Base-by-base conservation (phyloP, 2,329 filamentous ascomycete genomes). In the Chrysoporthe austroafricana region DNA sequence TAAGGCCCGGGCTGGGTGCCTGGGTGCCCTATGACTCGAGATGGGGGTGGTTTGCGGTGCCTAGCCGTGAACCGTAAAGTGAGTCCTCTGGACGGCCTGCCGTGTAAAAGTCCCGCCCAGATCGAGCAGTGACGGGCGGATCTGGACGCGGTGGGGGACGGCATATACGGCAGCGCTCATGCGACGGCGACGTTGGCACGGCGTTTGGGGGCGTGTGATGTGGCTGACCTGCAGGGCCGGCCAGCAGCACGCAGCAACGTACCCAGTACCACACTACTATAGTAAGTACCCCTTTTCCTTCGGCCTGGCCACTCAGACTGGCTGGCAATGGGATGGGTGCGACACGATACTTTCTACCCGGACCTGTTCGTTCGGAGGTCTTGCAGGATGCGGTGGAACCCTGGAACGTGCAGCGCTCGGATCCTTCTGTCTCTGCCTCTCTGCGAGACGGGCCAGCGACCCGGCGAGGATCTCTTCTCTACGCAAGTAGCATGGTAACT, bases 371-470 rank as follows among this genome's bases (percentile, higher is more conserved):
- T 57, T 36, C 36, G 46, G 32, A 39, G 21, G 57, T 44, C 48
- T 63, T 43, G 50, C 42, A 58, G 62, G 34, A 60, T 68, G 66
- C 66, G 54, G 50, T 66, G 66, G 56, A 59, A 66, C 66, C 54
- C 39, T 34, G 64, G 21, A 48, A 59, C 36, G 48, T 34, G 63
- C 63, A 66, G 26, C 58, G 16, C 26, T 21, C 58, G 11, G 58
- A 61, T 46, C 58, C 58, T 61, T 39, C 36, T 21, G n/a, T 39
- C 26, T 9, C 57, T 21, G 36, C 42, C 36, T 43, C 36, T 32
- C 21, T 52, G 50, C 26, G 36, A 52, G 5, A 52, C 21, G 50
- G 50, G 50, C 26, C 50, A 32, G 48, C n/a, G 11, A 14, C 48
- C 48, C 48, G 18, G 48, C 5, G 48, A 21, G 4, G 18, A 4